Conservation (phyloP, 1,284 basidiomycete species). For the Naganishia liquefaciens region DNA sequence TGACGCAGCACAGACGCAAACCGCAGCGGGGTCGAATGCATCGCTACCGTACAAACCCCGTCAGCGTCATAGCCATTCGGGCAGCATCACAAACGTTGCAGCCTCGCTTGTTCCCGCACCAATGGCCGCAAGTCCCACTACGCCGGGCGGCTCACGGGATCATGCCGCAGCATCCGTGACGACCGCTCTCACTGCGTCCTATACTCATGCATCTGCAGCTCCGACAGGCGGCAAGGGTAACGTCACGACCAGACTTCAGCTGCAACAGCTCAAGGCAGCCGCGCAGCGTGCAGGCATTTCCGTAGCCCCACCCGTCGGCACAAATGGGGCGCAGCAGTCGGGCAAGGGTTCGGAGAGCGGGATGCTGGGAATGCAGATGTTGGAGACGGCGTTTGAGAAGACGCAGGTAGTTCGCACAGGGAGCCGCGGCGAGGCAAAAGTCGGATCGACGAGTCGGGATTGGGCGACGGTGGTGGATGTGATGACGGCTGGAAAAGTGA, state of each 20-base stretch:
- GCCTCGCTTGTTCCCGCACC: slow-evolving; percentile 15
- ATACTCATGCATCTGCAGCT: slow-evolving; percentile 20
- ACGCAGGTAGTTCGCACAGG: slow-evolving; percentile 58
- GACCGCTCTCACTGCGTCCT: slow-evolving; percentile 18
- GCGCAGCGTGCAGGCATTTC: slow-evolving; percentile 71
- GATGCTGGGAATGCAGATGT: slow-evolving; percentile 76
- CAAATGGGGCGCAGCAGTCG: not conserved
- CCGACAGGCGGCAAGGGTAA: slow-evolving; percentile 4
- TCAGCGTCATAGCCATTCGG: slow-evolving; percentile 37
- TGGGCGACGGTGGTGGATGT: slow-evolving; percentile 75
- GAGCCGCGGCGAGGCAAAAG: slow-evolving; percentile 60
- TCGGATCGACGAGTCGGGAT: slow-evolving; percentile 55
- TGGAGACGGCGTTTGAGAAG: slow-evolving; percentile 72
- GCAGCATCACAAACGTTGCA: slow-evolving; percentile 5
- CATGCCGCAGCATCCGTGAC: slow-evolving; percentile 14
- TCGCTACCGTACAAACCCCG: slow-evolving; percentile 46
- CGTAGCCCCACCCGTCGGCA: not conserved
- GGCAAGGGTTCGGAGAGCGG: not conserved
- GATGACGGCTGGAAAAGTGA: slow-evolving; percentile 68
- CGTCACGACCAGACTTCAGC: slow-evolving; percentile 59
- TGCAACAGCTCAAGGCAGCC: slow-evolving; percentile 76
- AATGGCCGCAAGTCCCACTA: slow-evolving; percentile 36
- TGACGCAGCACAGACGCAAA: too few species aligned
- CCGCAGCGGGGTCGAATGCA: not conserved
- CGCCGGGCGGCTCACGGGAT: slow-evolving; percentile 30